Conservation (phyloP, 2,329 filamentous ascomycete genomes). For the Didymella glomerata region DNA sequence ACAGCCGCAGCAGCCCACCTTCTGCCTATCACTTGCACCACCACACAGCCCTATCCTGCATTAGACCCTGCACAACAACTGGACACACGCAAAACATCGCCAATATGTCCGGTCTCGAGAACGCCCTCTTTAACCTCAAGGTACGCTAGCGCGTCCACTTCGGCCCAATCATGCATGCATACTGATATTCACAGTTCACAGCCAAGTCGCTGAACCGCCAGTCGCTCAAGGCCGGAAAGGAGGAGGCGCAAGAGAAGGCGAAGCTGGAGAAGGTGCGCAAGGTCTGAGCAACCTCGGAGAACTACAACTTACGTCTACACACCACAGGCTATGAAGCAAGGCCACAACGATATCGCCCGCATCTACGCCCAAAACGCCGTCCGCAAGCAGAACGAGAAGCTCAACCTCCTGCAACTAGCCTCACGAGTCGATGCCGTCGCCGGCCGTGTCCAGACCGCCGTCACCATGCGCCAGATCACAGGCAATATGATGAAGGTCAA, state of each 20-base stretch:
- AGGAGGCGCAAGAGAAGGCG: slow-evolving; percentile 67
- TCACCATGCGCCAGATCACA: slow-evolving; percentile 69
- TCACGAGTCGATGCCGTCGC: slow-evolving; percentile 68
- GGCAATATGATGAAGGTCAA: slow-evolving; percentile 70
- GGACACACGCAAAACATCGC: slow-evolving; percentile 1
- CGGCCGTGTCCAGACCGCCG: slow-evolving; percentile 68
- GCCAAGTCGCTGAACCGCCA: slow-evolving; percentile 70
- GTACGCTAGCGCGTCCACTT: slow-evolving; percentile 46
- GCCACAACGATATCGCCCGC: slow-evolving; percentile 67
- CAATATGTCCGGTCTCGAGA: slow-evolving; percentile 68
- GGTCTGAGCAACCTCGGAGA: background rate
- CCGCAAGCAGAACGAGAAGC: slow-evolving; percentile 68
- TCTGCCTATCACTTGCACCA: slow-evolving; percentile 27
- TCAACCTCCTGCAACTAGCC: slow-evolving; percentile 66
- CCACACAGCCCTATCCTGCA: slow-evolving; percentile 19
- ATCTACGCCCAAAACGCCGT: slow-evolving; percentile 71
- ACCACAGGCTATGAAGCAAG: slow-evolving; percentile 65
- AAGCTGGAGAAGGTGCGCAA: slow-evolving; percentile 66
- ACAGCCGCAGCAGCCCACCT: slow-evolving; percentile 42
- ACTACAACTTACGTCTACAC: slow-evolving; percentile 1
- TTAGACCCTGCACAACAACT: slow-evolving; percentile 23
- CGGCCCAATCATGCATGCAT: slow-evolving; percentile 10
- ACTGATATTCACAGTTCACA: slow-evolving; percentile 61
- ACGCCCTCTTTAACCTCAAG: slow-evolving; percentile 70
- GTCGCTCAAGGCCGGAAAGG: slow-evolving; percentile 68